Conservation (phyloP, 495 filamentous ascomycete genomes). For the Podospora pseudopauciseta region DNA sequence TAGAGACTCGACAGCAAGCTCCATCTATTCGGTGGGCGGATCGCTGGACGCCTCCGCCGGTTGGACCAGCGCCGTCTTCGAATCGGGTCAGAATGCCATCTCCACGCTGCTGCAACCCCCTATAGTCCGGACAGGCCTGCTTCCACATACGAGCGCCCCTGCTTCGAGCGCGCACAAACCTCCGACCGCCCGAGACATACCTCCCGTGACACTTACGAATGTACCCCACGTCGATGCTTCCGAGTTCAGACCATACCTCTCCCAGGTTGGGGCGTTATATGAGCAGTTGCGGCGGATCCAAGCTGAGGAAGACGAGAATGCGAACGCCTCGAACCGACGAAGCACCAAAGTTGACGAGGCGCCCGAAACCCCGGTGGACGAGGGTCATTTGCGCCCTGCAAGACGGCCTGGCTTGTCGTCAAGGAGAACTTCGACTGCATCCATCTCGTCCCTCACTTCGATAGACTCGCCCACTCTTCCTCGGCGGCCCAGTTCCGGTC, state of each 20-base stretch:
- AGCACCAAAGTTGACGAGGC: constrained; percentile 49
- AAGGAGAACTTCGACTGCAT: constrained; percentile 47
- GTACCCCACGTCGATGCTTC: constrained; percentile 76
- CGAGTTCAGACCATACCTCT: constrained; percentile 78
- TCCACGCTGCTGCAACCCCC: constrained; percentile 89
- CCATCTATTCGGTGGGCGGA: constrained; percentile 73
- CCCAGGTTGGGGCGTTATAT: constrained; percentile 75
- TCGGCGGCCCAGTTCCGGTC: constrained; percentile 51
- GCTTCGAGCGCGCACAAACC: constrained; percentile 67
- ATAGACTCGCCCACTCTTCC: constrained; percentile 45
- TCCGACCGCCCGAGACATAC: constrained; percentile 89
- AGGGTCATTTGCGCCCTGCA: constrained; percentile 41
- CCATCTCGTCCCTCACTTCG: constrained; percentile 46
- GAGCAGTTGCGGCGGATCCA: constrained; percentile 78
- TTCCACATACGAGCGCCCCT: constrained; percentile 66
- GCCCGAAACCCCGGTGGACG: constrained; percentile 41
- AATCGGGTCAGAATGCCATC: constrained; percentile 86
- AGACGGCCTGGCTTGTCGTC: constrained; percentile 40
- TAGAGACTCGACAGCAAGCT: constrained; percentile 83
- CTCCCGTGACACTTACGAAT: constrained; percentile 87
- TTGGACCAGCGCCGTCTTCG: constrained; percentile 60
- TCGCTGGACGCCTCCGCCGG: constrained; percentile 61
- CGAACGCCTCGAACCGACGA: constrained; percentile 42
- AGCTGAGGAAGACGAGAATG: constrained; percentile 58
- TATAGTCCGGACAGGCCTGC: constrained; percentile 80